These are phyloP conservation scores for Cruciata laevipes DNA, from an alignment of 257 asterid genomes.

Conservation along the genomic window DNA sequence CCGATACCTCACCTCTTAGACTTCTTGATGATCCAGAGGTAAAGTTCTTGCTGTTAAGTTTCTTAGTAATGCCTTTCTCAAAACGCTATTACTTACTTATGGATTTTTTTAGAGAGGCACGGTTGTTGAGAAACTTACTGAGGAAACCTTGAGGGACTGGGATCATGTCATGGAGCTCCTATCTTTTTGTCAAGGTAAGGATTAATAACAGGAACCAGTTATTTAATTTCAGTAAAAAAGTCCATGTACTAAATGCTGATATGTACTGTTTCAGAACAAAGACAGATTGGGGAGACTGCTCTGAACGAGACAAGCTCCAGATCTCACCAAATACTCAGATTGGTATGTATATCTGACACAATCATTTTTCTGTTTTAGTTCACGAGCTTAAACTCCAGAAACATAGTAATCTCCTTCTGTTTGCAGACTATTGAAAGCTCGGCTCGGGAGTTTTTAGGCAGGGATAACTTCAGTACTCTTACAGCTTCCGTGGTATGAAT, in stretches of 20 bases:
- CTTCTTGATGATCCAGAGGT: slow-evolving; percentile 98
- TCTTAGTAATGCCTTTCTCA: not conserved
- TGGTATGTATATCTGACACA: slow-evolving; percentile 38
- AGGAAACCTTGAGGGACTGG: slow-evolving; percentile 76
- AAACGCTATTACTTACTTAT: not conserved
- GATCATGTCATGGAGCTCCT: slow-evolving; percentile 71
- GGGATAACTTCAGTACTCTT: slow-evolving; percentile 62
- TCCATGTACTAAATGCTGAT: not conserved
- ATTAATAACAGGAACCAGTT: not conserved
- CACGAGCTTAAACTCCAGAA: not conserved
- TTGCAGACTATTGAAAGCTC: slow-evolving; percentile 90
- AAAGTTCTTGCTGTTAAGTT: slow-evolving; percentile 9
- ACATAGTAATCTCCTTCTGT: slow-evolving; percentile 2
- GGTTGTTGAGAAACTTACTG: slow-evolving; percentile 79
- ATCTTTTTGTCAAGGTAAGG: slow-evolving; percentile 75
- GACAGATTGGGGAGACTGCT: slow-evolving; percentile 91
- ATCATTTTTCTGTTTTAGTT: not conserved
- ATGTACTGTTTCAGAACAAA: slow-evolving; percentile 55
- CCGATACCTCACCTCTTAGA: slow-evolving; percentile 64
- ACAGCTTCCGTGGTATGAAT: slow-evolving; percentile 75
- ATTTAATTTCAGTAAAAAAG: not conserved
- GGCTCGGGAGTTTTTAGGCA: slow-evolving; percentile 62
- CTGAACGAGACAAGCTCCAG: slow-evolving; percentile 91
- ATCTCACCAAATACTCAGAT: slow-evolving; percentile 91
- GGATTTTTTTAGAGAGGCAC: slow-evolving; percentile 65